These are phyloP conservation scores for Chlorencoelia australis DNA, from an alignment of 2,329 filamentous ascomycete genomes.

Conservation along the genomic window DNA sequence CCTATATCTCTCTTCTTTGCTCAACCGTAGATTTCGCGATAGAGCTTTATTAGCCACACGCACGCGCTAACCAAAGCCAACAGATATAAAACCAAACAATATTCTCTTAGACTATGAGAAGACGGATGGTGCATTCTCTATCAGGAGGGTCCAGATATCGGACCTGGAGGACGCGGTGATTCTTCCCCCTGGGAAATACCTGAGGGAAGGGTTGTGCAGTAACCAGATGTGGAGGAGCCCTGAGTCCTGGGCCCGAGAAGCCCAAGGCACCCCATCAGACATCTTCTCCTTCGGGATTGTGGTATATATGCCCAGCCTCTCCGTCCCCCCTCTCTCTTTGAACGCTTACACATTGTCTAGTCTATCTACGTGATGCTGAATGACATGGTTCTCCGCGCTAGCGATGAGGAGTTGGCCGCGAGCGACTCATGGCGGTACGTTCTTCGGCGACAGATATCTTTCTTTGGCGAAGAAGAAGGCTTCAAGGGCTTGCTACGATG, in stretches of 20 bases:
- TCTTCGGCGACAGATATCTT: slow-evolving; percentile 37
- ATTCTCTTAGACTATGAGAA: slow-evolving; percentile 32
- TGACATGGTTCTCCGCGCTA: slow-evolving; percentile 31
- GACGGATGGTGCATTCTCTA: not conserved
- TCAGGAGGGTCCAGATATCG: not conserved
- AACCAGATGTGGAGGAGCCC: slow-evolving; percentile 38
- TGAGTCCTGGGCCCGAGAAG: slow-evolving; percentile 33
- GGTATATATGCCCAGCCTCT: slow-evolving; percentile 16
- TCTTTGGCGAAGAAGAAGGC: slow-evolving; percentile 35
- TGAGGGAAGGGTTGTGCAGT: slow-evolving; percentile 28
- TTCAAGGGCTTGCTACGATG: slow-evolving; percentile 33
- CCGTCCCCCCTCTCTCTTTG: not conserved
- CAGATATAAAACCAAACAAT: slow-evolving; percentile 36
- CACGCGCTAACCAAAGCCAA: not conserved
- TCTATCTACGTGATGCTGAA: slow-evolving; percentile 36
- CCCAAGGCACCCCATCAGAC: slow-evolving; percentile 31
- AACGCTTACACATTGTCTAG: slow-evolving; percentile 16
- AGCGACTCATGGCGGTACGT: slow-evolving; percentile 28
- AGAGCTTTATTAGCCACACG: not conserved
- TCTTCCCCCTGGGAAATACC: not conserved
- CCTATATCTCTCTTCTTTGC: not conserved
- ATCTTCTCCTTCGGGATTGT: slow-evolving; percentile 36
- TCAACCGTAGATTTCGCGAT: not conserved
- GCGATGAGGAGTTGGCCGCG: slow-evolving; percentile 8
- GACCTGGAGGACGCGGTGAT: not conserved